A percentile compares a stretch with the other conserved stretches of the same genome.
Conservation (phyloP, 2,329 filamentous ascomycete genomes). For the Aspergillus phoenicis region DNA sequence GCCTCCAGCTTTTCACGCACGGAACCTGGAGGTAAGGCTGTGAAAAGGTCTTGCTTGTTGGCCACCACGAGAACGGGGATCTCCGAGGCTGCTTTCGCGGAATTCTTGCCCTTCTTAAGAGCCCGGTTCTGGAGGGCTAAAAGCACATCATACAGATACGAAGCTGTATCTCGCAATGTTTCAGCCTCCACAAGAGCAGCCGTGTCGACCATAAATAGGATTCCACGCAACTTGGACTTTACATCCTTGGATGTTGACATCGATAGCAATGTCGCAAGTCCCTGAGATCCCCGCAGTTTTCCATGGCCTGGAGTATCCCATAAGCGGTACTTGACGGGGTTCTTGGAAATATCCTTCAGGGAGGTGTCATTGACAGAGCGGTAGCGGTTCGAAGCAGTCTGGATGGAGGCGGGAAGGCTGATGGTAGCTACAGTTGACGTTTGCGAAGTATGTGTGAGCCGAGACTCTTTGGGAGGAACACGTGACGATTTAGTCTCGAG, state of each 20-base stretch:
- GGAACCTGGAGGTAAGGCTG: conserved; percentile 76
- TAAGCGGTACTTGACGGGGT: conserved; percentile 42
- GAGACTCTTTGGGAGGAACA: conserved; percentile 37
- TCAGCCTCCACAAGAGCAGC: conserved; percentile 58
- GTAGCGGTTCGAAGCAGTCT: conserved; percentile 62
- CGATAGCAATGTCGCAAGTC: conserved; percentile 42
- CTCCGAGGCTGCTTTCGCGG: conserved; percentile 58
- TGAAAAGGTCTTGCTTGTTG: conserved; percentile 96
- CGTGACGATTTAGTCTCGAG: conserved; percentile 49
- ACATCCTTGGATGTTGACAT: conserved; percentile 37
- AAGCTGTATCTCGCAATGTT: conserved; percentile 70
- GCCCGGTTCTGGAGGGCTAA: conserved; percentile 76
- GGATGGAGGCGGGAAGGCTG: conserved; percentile 55
- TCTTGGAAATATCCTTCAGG: conserved; percentile 55
- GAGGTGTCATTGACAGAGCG: conserved; percentile 67
- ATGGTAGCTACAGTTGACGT: conserved; percentile 59
- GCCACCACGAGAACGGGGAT: conserved; percentile 82
- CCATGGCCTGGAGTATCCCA: conserved; percentile 90
- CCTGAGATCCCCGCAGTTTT: conserved; percentile 74
- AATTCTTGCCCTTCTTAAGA: conserved; percentile 54
- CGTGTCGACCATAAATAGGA: conserved; percentile 90
- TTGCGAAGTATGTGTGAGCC: conserved; percentile 64
- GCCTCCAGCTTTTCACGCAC: conserved; percentile 75
- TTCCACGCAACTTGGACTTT: conserved; percentile 60
- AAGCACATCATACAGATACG: conserved; percentile 88